Conservation (phyloP, 331 rosid species). For the Rosa hybrid region DNA sequence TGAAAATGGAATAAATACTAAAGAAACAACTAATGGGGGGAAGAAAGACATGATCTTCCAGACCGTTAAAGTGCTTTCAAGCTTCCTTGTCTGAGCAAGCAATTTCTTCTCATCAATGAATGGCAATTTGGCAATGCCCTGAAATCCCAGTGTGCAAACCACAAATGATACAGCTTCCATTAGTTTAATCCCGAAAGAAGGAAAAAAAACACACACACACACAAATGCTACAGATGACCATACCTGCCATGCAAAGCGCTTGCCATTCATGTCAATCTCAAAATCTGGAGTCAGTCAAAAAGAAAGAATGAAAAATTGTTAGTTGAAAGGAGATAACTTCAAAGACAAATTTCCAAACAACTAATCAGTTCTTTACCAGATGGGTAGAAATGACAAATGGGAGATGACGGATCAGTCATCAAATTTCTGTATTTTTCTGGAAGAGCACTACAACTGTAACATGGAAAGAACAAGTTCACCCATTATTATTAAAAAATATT, state of each 20-base stretch:
- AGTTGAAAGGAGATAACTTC: slow-evolving; percentile 9
- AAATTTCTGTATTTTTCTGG: slow-evolving; percentile 81
- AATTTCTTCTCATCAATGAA: slow-evolving; percentile 88
- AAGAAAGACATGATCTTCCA: slow-evolving; percentile 18
- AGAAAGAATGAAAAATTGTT: slow-evolving; percentile 17
- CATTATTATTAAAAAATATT: background rate
- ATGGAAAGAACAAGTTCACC: slow-evolving; percentile 30
- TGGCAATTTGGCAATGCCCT: slow-evolving; percentile 98
- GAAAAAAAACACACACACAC: background rate
- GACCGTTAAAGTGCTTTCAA: slow-evolving; percentile 86
- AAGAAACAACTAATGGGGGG: background rate
- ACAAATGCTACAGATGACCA: background rate
- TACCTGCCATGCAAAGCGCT: slow-evolving; percentile 99
- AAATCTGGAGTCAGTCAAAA: slow-evolving; percentile 56
- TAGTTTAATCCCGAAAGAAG: slow-evolving; percentile 21
- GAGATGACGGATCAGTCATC: slow-evolving; percentile 84
- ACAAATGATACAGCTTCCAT: slow-evolving; percentile 18
- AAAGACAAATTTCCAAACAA: slow-evolving; percentile 13
- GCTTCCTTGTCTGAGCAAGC: slow-evolving; percentile 71
- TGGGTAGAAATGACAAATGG: slow-evolving; percentile 77
- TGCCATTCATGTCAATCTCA: slow-evolving; percentile 99
- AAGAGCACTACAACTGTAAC: slow-evolving; percentile 81
- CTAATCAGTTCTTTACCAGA: slow-evolving; percentile 54
- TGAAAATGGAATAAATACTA: background rate
- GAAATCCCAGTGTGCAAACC: slow-evolving; percentile 29